Conservation (phyloP, 2,329 filamentous ascomycete genomes). For the Aciculosporium take region DNA sequence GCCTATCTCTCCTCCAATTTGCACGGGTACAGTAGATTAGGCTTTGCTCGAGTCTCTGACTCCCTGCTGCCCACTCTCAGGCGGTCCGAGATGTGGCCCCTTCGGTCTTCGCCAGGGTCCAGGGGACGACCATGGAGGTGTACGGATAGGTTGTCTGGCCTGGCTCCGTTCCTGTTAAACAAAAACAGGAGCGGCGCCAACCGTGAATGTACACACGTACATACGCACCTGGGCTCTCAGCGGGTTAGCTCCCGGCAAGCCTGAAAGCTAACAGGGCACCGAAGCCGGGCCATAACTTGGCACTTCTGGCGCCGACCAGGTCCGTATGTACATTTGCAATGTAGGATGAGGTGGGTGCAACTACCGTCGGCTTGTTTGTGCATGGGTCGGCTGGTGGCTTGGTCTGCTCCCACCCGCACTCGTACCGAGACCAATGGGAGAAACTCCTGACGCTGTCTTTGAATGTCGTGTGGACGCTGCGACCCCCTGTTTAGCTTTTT, state of each 20-base stretch:
- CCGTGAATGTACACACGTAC: too few relatives aligned
- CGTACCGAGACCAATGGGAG: constrained; percentile 5
- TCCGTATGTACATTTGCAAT: neutral
- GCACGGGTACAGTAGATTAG: too few relatives aligned
- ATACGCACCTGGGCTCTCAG: neutral
- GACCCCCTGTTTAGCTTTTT: constrained; percentile 1
- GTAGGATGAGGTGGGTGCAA: constrained; percentile 1
- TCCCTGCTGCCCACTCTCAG: neutral
- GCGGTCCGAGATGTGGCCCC: constrained; percentile 1
- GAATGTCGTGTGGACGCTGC: neutral
- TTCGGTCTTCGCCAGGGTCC: neutral
- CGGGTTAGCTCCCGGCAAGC: too few relatives aligned
- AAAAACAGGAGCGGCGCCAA: neutral
- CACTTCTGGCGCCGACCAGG: neutral
- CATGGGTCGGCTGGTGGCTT: constrained; percentile 4
- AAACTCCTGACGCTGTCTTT: constrained; percentile 2
- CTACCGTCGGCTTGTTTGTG: constrained; percentile 4
- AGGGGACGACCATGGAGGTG: neutral
- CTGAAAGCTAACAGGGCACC: neutral
- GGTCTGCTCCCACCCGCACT: neutral
- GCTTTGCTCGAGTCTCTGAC: neutral
- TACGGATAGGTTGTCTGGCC: neutral
- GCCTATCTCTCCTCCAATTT: too few relatives aligned
- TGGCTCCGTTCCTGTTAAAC: neutral
- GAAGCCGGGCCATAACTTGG: neutral